These are phyloP conservation scores for Abrus pulchellus DNA, from an alignment of 306 rosid species.

Conservation along the genomic window DNA sequence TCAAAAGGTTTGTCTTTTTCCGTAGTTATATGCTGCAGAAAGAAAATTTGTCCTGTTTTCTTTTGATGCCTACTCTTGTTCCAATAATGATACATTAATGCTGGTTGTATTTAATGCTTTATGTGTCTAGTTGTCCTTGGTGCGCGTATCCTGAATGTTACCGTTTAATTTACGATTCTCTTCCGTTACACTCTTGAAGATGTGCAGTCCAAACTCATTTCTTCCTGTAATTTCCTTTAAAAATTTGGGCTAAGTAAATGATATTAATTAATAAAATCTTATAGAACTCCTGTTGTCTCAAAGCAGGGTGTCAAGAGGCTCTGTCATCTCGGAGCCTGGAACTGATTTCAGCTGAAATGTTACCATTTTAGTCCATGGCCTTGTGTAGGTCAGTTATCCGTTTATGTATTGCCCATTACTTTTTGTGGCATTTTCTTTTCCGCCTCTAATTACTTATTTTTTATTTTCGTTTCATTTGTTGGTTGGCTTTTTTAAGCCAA, in stretches of 20 bases:
- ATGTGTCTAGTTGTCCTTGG: constrained; percentile 21
- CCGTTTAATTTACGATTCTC: constrained; percentile 43
- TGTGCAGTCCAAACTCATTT: constrained; percentile 64
- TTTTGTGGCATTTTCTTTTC: constrained; percentile 73
- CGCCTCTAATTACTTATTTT: constrained; percentile 54
- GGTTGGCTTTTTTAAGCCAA: constrained; percentile 58
- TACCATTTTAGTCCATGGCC: constrained; percentile 92
- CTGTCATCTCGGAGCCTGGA: constrained; percentile 92
- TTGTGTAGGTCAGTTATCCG: constrained; percentile 87
- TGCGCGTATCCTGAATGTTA: constrained; percentile 22
- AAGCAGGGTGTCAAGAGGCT: constrained; percentile 99
- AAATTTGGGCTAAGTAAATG: constrained; percentile 66
- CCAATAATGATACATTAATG: neutral
- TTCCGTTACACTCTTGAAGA: constrained; percentile 66
- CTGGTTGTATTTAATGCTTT: constrained; percentile 19
- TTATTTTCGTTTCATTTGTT: constrained; percentile 55
- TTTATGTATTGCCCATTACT: constrained; percentile 75
- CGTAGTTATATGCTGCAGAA: neutral
- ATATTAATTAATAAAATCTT: constrained; percentile 67
- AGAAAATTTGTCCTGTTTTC: neutral
- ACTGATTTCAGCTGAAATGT: constrained; percentile 94
- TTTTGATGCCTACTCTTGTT: neutral
- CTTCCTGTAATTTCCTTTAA: constrained; percentile 69
- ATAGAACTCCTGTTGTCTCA: constrained; percentile 89
- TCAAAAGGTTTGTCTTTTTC: constrained; percentile 70